A percentile compares a stretch with the other conserved stretches of the same genome.
These are phyloP conservation scores for Pseudopithomyces maydicus DNA, from an alignment of 2,329 filamentous ascomycete species.

Conservation along the genomic window DNA sequence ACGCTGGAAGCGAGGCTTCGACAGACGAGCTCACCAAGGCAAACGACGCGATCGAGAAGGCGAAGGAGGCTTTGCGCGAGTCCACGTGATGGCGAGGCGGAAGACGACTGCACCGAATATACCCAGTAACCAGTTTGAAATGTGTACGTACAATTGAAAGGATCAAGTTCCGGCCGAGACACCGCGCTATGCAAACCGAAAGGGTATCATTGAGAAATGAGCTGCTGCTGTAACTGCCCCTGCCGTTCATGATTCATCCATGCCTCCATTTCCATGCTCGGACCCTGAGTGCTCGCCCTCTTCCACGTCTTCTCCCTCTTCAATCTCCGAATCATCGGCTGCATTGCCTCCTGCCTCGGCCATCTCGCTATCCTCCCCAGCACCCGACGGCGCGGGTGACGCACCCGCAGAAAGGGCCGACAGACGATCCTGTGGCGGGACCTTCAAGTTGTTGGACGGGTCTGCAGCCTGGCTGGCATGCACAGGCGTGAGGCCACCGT, in stretches of 20 bases:
- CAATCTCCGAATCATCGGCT: slow-evolving; percentile 38
- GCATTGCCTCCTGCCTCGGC: slow-evolving; percentile 30
- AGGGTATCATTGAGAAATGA: slow-evolving; percentile 12
- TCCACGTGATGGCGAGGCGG: slow-evolving; percentile 17
- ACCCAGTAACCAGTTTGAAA: slow-evolving; percentile 3
- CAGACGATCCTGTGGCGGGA: slow-evolving; percentile 38
- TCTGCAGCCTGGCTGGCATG: slow-evolving; percentile 41
- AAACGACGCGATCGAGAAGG: slow-evolving; percentile 47
- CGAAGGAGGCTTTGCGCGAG: slow-evolving; percentile 45
- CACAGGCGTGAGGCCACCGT: slow-evolving; percentile 48
- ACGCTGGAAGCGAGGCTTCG: slow-evolving; percentile 42
- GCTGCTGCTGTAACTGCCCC: not conserved
- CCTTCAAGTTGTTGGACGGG: slow-evolving; percentile 29
- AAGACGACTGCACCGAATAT: not conserved
- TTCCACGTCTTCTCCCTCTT: slow-evolving; percentile 39
- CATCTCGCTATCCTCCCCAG: slow-evolving; percentile 38
- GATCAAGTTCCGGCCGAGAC: slow-evolving; percentile 21
- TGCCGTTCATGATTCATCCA: slow-evolving; percentile 36
- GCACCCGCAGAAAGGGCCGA: slow-evolving; percentile 35
- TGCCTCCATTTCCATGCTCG: slow-evolving; percentile 23
- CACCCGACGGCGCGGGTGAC: slow-evolving; percentile 31
- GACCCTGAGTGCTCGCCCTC: slow-evolving; percentile 35
- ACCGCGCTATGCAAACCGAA: slow-evolving; percentile 41
- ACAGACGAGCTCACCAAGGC: slow-evolving; percentile 54
- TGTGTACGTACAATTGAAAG: slow-evolving; percentile 3